Evolutionary conservation across 169 alveolate species (phyloP), one percentile per base, ranked within the genome.

Genomic region (Cryptosporidium ryanae): DNA sequence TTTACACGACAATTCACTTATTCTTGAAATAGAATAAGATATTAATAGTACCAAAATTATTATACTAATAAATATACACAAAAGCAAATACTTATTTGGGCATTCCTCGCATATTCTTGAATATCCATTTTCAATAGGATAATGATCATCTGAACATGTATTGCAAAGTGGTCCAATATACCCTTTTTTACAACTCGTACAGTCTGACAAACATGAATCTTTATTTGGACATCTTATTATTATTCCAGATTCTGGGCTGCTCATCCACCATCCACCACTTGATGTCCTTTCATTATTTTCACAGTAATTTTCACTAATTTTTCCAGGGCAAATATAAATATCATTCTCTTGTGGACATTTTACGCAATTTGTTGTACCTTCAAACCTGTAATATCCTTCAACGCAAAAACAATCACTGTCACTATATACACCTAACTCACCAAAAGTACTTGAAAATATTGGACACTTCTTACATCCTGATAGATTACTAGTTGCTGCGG

Each of bases 261-360:
- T 18, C 64, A 34, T 15, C 87, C 87, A 76, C 87, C 87, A 76
- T 0, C 87, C 87, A 8, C 71, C 87, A 54, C 32, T 31, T 32
- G 50, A 25, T 21, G 50, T 59, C 10, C 23, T 55, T 59, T n/a
- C 49, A 32, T 76, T 34, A 8, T 32, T 76, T 8, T 17, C 21
- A n/a, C 70, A 76, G 38, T 38, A 55, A 38, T 38, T 21, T 0
- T 13, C 7, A 59, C 23, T 63, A 32, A 59, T 17, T 18, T 55
- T 55, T 21, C 87, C 87, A 7, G 87, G 87, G 44, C 87, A 76
- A 31, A 61, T 12, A 18, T 76, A 76, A 21, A 17, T 17, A 29
- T 27, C 13, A 12, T 49, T 13, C 57, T 27, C 29, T 1, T 1
- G 0, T 27, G 87, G 87, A 44, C 87, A 76, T 12, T 44, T 25